A percentile compares a stretch with the other conserved stretches of the same genome.
phyloP scores from a whole-genome alignment of 2,329 filamentous ascomycete species.

The Drechmeria coniospora region DNA sequence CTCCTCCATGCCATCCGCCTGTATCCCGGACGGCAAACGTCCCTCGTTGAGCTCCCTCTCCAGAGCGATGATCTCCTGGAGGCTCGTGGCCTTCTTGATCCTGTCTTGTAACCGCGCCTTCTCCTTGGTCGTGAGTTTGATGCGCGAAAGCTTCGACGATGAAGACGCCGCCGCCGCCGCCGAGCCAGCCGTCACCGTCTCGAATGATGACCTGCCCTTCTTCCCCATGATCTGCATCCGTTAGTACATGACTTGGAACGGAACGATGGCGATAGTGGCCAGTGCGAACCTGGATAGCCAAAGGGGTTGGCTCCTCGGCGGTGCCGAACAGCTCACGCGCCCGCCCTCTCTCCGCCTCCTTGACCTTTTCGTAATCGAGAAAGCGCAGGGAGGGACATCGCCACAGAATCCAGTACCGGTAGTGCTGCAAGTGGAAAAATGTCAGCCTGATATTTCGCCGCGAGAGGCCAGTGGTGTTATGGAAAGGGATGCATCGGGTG shows the following conservation, averaged over 20 bases:
- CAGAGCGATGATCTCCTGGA: constrained; percentile 77
- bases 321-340: constrained; percentile 77
- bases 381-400: constrained; percentile 73
- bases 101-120: constrained; percentile 70
- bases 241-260: no score
- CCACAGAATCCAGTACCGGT: constrained; percentile 86
- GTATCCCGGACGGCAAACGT: constrained; percentile 56
- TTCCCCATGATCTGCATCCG: constrained; percentile 55
- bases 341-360: constrained; percentile 63
- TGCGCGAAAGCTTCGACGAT: constrained; percentile 55
- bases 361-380: constrained; percentile 85
- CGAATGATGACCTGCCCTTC: constrained; percentile 67
- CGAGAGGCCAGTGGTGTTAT: no score
- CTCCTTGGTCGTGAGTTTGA: constrained; percentile 80
- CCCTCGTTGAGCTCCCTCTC: constrained; percentile 91
- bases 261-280: no score
- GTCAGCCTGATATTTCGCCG: no score
- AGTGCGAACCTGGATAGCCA: constrained; percentile 52
- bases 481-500: not conserved
- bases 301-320: constrained; percentile 56
- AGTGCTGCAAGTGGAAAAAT: constrained; percentile 47
- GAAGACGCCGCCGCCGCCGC: no score
- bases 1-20: constrained; percentile 44
- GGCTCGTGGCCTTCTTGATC: constrained; percentile 74
- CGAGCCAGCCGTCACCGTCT: constrained; percentile 29